These are phyloP conservation scores for Fusarium sp. DNA, from an alignment of 2,329 filamentous ascomycete genomes.

Conservation along the genomic window DNA sequence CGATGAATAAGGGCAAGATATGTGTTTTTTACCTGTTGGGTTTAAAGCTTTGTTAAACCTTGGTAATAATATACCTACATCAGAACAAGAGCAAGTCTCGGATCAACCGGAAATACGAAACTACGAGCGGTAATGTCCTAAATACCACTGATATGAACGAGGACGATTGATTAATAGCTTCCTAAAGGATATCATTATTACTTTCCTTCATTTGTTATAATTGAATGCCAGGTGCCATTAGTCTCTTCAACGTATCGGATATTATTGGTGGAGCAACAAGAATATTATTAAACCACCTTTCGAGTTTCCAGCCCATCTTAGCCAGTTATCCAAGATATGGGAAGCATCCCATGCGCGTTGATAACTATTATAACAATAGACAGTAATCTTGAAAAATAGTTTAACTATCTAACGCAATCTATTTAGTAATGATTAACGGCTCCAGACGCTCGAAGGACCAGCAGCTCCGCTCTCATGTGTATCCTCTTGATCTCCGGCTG, in stretches of 20 bases:
- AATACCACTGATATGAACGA: neutral
- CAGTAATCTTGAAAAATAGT: rapidly evolving
- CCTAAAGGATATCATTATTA: neutral
- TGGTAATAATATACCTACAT: neutral
- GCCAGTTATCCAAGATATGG: rapidly evolving
- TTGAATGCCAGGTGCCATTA: no score
- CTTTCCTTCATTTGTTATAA: no score
- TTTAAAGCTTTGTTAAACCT: no score
- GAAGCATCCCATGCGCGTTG: neutral
- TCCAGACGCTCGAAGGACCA: neutral
- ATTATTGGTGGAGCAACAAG: neutral
- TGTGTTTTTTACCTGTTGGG: no score
- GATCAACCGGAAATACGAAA: neutral
- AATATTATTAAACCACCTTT: rapidly evolving
- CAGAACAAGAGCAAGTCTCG: neutral
- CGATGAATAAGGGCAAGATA: rapidly evolving
- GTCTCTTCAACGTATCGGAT: no score
- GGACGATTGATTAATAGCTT: no score
- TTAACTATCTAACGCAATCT: rapidly evolving
- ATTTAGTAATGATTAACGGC: neutral
- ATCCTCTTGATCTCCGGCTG: neutral
- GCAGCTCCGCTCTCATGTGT: neutral
- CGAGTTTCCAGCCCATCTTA: rapidly evolving
- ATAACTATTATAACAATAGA: neutral
- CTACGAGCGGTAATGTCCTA: neutral